A percentile compares a stretch with the other conserved stretches of the same genome.
Conservation (phyloP, 352 stramenopile species). For the Globisporangium heterothallicum region DNA sequence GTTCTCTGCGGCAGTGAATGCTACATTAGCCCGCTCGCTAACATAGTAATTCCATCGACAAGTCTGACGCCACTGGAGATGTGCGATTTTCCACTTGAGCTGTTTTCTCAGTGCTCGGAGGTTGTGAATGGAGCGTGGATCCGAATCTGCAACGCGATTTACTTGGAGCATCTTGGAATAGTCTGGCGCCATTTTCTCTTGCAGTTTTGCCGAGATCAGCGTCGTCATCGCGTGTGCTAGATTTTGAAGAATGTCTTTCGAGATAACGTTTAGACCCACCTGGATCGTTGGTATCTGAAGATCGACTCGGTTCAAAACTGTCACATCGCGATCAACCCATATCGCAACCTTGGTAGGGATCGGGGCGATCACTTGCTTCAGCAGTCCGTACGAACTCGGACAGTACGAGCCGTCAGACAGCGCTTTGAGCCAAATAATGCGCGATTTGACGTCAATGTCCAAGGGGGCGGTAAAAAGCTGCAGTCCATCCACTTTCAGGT, state of each 20-base stretch:
- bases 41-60: conserved; percentile 53
- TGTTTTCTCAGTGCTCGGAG: conserved; percentile 39
- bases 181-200: conserved; percentile 28
- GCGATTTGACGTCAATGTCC: conserved; percentile 67
- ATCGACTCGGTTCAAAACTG: conserved; percentile 35
- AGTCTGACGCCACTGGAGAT: conserved; percentile 45
- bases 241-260: conserved; percentile 66
- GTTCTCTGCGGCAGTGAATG: conserved; percentile 35
- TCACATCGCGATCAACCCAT: conserved; percentile 41
- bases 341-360: conserved; percentile 53
- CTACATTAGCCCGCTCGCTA: conserved; percentile 35
- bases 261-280: conserved; percentile 37
- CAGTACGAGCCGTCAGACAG: conserved; percentile 55
- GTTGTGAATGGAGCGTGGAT: conserved; percentile 29
- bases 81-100: conserved; percentile 61
- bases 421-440: conserved; percentile 58
- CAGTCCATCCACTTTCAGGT: conserved; percentile 54
- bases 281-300: conserved; percentile 58
- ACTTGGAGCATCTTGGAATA: conserved; percentile 29
- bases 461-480: conserved; percentile 64
- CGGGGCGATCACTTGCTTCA: conserved; percentile 61
- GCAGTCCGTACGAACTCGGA: conserved; percentile 46
- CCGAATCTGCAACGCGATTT: neutral
- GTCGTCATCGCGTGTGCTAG: conserved; percentile 25
- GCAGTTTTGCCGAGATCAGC: conserved; percentile 39